Evolutionary conservation across 176 grass and related monocot species (phyloP).

Genomic region (Oryza meridionalis): DNA sequence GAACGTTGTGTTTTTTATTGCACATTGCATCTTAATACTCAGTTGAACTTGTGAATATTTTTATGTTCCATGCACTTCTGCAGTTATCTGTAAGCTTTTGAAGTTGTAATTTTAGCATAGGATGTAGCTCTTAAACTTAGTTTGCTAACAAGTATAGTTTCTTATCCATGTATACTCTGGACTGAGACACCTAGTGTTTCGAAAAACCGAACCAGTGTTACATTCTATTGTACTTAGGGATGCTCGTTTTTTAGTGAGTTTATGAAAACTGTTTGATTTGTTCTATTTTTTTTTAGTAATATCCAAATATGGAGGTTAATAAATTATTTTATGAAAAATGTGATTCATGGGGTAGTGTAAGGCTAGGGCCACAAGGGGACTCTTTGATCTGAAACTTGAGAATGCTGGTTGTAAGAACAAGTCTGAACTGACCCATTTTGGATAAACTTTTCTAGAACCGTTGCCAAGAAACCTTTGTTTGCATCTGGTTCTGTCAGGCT

Average conservation of each 20-base stretch:
- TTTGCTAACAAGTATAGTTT: no score
- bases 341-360: not conserved
- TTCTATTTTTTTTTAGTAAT: not conserved
- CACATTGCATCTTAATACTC: not conserved
- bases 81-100: not conserved
- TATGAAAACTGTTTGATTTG: not conserved
- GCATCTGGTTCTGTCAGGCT: not conserved
- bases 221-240: no score
- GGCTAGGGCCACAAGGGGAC: no score
- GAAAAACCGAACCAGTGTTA: not conserved
- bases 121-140: not conserved
- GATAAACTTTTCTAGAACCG: not conserved
- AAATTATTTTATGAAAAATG: not conserved
- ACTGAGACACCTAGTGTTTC: not conserved
- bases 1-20: slow-evolving; percentile 5
- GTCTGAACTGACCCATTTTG: not conserved
- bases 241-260: not conserved
- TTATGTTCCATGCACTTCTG: not conserved
- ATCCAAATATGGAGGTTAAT: not conserved
- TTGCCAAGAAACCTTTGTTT: not conserved
- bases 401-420: not conserved
- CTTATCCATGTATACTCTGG: not conserved
- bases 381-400: no score
- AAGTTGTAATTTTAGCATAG: not conserved
- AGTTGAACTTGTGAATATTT: not conserved